Evolutionary conservation across 345 rosid genomes (phyloP).

Genomic region (Dipteronia sinensis): DNA sequence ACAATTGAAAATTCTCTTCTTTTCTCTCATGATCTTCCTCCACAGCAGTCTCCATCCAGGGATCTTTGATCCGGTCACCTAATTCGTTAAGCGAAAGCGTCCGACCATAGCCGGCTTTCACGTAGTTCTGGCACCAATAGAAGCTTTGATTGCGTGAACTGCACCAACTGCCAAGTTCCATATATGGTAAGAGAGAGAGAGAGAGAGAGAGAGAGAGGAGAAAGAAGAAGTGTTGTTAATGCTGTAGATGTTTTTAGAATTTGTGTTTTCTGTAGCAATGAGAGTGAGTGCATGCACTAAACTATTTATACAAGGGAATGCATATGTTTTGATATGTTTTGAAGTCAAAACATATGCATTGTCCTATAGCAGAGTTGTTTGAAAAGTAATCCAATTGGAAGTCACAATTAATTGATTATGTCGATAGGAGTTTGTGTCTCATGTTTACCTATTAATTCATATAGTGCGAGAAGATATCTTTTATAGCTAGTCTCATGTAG

Average conservation of each 20-base stretch:
- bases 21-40: constrained; percentile 40
- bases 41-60: constrained; percentile 35
- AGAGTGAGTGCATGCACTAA: neutral
- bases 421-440: too few relatives aligned
- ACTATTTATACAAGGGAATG: neutral
- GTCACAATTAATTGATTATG: neutral
- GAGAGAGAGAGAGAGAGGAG: neutral
- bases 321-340: too few relatives aligned
- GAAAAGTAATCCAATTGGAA: neutral
- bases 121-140: constrained; percentile 9
- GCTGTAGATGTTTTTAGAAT: neutral
- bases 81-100: constrained; percentile 14
- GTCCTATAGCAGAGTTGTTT: neutral
- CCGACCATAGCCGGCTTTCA: constrained; percentile 9
- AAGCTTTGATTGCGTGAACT: constrained; percentile 17
- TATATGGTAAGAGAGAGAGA: neutral
- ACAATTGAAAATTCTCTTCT: constrained; percentile 26
- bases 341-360: neutral
- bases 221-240: neutral
- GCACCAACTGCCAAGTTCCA: constrained; percentile 34
- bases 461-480: too few relatives aligned
- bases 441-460: too few relatives aligned
- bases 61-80: constrained; percentile 11
- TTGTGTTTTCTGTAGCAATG: neutral
- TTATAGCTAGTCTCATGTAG: too few relatives aligned